Percentiles rank a stretch among this genome's conserved stretches.
phyloP scores from a whole-genome alignment of 2,329 filamentous ascomycete species.

The Fragosphaeria purpurea region DNA sequence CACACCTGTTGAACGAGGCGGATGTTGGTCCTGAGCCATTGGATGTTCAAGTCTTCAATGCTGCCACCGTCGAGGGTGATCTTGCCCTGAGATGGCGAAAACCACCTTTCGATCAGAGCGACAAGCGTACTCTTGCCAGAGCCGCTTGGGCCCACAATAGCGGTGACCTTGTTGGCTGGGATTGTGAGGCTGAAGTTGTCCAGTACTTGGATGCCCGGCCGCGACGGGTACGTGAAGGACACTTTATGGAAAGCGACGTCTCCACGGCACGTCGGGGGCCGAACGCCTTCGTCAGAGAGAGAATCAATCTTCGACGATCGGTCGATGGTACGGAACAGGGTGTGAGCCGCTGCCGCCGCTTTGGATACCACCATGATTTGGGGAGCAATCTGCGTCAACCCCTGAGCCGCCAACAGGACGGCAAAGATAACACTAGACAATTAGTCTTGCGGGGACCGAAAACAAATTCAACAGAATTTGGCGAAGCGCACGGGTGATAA shows the following conservation, averaged over 20 bases:
- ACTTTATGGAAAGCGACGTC: conserved; percentile 70
- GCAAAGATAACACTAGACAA: background rate
- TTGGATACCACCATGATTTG: conserved; percentile 89
- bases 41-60: conserved; percentile 5
- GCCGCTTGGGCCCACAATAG: conserved; percentile 65
- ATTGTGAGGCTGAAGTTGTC: conserved; percentile 67
- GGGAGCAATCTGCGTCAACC: conserved; percentile 78
- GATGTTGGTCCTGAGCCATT: too few relatives aligned
- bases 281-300: conserved; percentile 40
- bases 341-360: conserved; percentile 29
- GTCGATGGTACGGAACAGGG: conserved; percentile 60
- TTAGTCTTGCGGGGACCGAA: background rate
- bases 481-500: too few relatives aligned
- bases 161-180: conserved; percentile 81
- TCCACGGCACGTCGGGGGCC: conserved; percentile 61
- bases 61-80: conserved; percentile 27
- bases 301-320: conserved; percentile 47
- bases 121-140: conserved; percentile 48
- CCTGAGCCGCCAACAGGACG: conserved; percentile 22
- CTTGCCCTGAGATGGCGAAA: conserved; percentile 24
- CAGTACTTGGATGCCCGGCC: conserved; percentile 83
- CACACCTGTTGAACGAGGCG: too few relatives aligned
- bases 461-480: background rate
- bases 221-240: conserved; percentile 87
- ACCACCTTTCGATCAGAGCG: conserved; percentile 37